Percentiles rank a stretch among this genome's conserved stretches.
These are phyloP conservation scores for Penicillium maclennaniae DNA, from an alignment of 495 filamentous ascomycete genomes.

Conservation along the genomic window DNA sequence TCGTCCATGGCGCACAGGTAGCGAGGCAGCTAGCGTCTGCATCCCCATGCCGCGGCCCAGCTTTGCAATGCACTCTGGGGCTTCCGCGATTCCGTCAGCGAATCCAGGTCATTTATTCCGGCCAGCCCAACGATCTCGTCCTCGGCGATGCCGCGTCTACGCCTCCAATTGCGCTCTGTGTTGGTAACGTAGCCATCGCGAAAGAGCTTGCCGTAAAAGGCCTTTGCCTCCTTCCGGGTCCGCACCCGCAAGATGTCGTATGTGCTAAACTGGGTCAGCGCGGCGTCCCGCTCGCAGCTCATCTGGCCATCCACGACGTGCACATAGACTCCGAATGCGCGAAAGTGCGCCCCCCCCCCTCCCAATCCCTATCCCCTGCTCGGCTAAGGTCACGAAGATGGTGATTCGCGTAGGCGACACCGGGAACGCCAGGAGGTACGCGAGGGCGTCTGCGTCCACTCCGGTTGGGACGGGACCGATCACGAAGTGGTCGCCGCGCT, in stretches of 20 bases:
- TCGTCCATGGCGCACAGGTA: too few relatives aligned
- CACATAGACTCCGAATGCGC: constrained; percentile 14
- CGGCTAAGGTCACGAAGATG: constrained; percentile 22
- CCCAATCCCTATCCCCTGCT: constrained; percentile 18
- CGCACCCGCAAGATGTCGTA: constrained; percentile 29
- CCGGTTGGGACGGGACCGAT: constrained; percentile 24
- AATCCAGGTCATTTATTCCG: constrained; percentile 17
- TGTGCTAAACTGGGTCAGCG: constrained; percentile 21
- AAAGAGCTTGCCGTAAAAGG: constrained; percentile 21
- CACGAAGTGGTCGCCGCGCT: constrained; percentile 18
- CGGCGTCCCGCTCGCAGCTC: constrained; percentile 24
- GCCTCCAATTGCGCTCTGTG: constrained; percentile 31
- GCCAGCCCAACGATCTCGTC: constrained; percentile 4
- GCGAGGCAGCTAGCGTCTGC: too few relatives aligned
- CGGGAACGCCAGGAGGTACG: constrained; percentile 24
- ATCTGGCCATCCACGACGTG: constrained; percentile 18
- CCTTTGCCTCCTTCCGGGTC: constrained; percentile 16
- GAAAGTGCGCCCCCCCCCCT: constrained; percentile 15
- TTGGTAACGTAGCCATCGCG: constrained; percentile 24
- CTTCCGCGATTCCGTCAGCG: constrained; percentile 52
- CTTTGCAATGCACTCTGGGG: constrained; percentile 55
- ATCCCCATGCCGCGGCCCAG: constrained; percentile 4
- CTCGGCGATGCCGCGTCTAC: constrained; percentile 20
- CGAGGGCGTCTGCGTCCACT: constrained; percentile 20
- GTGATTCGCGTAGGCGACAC: constrained; percentile 18